phyloP scores from a whole-genome alignment of 352 stramenopile genomes.

The Phytophthora quininea region DNA sequence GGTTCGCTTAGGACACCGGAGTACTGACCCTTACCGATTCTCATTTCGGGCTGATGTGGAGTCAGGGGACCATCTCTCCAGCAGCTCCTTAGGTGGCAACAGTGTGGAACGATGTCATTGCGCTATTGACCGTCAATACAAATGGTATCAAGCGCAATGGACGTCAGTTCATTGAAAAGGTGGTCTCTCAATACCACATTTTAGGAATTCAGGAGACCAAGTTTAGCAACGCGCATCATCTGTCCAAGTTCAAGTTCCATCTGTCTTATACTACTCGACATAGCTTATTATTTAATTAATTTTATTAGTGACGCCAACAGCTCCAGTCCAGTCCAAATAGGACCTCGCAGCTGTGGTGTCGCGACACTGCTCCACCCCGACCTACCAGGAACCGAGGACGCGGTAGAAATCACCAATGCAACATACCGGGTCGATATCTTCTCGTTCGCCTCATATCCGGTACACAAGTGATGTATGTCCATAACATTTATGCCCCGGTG shows the following conservation, averaged over 20 bases:
- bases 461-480: background rate
- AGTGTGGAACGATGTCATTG: background rate
- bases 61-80: background rate
- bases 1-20: background rate
- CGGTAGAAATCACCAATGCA: background rate
- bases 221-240: background rate
- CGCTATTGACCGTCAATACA: background rate
- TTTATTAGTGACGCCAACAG: background rate
- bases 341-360: background rate
- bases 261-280: background rate
- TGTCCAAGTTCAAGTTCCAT: background rate
- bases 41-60: background rate
- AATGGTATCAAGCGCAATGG: background rate
- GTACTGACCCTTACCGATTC: background rate
- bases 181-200: background rate
- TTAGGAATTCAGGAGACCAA: background rate
- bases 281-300: background rate
- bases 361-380: background rate
- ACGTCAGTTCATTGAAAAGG: background rate
- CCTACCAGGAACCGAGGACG: background rate
- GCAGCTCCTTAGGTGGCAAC: background rate
- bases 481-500: background rate
- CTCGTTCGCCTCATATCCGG: background rate
- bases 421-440: background rate
- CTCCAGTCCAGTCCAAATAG: background rate